These are phyloP conservation scores for Penicillium rolfsii DNA, from an alignment of 2,329 filamentous ascomycete species.

Conservation along the genomic window DNA sequence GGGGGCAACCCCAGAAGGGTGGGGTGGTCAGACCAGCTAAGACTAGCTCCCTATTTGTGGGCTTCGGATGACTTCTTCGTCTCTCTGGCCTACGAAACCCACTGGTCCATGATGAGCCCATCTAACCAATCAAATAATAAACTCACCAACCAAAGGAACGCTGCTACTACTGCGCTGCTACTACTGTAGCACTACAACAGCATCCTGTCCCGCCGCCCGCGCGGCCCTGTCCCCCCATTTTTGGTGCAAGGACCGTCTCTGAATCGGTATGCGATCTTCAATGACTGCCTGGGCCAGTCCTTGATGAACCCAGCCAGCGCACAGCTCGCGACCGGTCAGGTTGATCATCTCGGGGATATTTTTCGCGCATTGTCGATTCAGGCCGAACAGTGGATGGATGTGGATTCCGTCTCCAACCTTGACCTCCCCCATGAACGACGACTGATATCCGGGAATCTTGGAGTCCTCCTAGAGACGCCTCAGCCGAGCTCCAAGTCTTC, in stretches of 20 bases:
- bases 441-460: background rate
- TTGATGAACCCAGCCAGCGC: background rate
- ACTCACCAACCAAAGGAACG: background rate
- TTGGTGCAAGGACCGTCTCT: background rate
- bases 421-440: background rate
- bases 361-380: background rate
- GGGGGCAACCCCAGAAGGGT: background rate
- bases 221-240: background rate
- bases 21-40: background rate
- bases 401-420: background rate
- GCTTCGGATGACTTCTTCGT: background rate
- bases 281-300: background rate
- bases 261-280: conserved; percentile 21
- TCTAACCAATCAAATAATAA: background rate
- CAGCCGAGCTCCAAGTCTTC: background rate
- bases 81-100: background rate
- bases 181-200: background rate
- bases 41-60: background rate
- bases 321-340: conserved; percentile 1
- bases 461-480: background rate
- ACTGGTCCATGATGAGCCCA: background rate
- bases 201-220: background rate
- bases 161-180: background rate
- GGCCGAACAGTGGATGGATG: background rate
- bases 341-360: background rate